These are phyloP conservation scores for Quercus tomentella DNA, from an alignment of 331 rosid species.

Conservation along the genomic window DNA sequence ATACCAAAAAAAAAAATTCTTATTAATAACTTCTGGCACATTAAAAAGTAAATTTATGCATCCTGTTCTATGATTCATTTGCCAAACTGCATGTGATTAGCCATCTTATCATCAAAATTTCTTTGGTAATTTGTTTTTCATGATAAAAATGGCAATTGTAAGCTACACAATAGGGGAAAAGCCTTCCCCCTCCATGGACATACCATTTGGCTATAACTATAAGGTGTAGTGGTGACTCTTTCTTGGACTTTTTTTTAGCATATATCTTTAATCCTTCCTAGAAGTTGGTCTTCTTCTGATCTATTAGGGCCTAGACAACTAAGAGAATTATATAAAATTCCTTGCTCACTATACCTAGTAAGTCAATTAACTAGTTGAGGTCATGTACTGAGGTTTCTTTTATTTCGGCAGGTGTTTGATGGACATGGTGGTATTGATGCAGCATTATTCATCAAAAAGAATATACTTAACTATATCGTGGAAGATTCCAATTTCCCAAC, in stretches of 20 bases:
- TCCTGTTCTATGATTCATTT: not conserved
- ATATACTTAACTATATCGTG: constrained; percentile 35
- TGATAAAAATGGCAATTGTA: not conserved
- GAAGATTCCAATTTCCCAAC: constrained; percentile 40
- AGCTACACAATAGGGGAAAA: not conserved
- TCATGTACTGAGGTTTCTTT: not conserved
- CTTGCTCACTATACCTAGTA: not conserved
- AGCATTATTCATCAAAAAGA: constrained; percentile 42
- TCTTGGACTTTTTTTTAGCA: not conserved
- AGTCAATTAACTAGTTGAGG: not conserved
- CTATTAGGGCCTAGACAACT: not conserved
- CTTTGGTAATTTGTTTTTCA: not conserved
- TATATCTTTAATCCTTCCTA: not conserved
- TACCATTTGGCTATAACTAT: not conserved
- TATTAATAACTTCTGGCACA: not conserved
- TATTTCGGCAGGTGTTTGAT: constrained; percentile 43
- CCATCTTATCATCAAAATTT: not conserved
- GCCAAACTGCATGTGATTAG: not conserved
- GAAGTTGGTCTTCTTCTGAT: not conserved
- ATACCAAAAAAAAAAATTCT: not conserved
- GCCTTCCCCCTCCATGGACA: not conserved
- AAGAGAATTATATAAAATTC: not conserved
- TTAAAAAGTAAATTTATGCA: not conserved
- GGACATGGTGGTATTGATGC: constrained; percentile 62
- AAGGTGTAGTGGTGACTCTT: not conserved